Evolutionary conservation across 148 eudicot species (phyloP).

Genomic region (Camellia lanceoleosa): DNA sequence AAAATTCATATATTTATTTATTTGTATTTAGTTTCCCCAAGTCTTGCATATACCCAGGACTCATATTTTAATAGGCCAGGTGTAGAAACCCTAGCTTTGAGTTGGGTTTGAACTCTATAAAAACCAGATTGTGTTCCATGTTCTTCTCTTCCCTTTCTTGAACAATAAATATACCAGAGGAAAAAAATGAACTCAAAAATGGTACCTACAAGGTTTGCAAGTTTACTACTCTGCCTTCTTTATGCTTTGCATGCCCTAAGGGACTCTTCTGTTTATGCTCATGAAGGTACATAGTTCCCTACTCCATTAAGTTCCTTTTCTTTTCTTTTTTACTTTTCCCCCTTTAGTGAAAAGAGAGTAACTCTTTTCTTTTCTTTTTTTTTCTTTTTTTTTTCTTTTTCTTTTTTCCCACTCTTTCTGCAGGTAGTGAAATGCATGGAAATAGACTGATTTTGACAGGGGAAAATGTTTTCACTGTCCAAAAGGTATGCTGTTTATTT

Average conservation of each 20-base stretch:
- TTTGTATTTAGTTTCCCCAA: slow-evolving; percentile 42
- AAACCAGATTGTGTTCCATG: slow-evolving; percentile 24
- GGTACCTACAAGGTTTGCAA: slow-evolving; percentile 32
- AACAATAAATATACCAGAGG: not conserved
- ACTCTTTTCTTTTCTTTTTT: slow-evolving; percentile 1
- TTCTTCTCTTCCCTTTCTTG: slow-evolving; percentile 24
- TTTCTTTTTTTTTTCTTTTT: not conserved
- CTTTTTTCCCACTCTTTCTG: not conserved
- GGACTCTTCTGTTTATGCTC: slow-evolving; percentile 36
- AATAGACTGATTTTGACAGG: not conserved
- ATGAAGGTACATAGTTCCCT: slow-evolving; percentile 35
- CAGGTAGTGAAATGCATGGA: slow-evolving; percentile 26
- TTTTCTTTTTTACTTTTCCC: slow-evolving; percentile 8
- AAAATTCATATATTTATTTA: not conserved
- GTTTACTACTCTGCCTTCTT: slow-evolving; percentile 33
- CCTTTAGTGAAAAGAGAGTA: slow-evolving; percentile 4
- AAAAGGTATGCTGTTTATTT: not conserved
- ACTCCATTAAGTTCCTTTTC: not conserved
- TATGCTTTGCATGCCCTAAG: slow-evolving; percentile 41
- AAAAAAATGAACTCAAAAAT: slow-evolving; percentile 18
- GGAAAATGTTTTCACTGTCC: slow-evolving; percentile 11
- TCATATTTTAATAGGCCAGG: slow-evolving; percentile 20
- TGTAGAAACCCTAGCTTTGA: slow-evolving; percentile 51
- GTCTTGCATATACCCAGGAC: slow-evolving; percentile 39
- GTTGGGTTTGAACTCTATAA: slow-evolving; percentile 49